Evolutionary conservation across 1,284 basidiomycete genomes (phyloP).

Genomic region (Uromyces viciae-fabae): DNA sequence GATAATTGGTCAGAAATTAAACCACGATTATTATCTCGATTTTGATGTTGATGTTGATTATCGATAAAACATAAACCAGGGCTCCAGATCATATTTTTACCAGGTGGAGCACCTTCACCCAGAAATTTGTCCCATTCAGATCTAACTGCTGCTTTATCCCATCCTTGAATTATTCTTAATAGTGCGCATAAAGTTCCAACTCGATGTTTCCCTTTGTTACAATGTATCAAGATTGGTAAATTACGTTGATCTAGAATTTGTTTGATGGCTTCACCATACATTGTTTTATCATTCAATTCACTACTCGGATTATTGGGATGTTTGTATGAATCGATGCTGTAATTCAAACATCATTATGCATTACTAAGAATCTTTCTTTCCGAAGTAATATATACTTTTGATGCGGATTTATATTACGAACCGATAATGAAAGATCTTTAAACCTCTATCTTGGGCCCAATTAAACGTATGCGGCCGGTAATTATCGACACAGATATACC

Average conservation of each 20-base stretch:
- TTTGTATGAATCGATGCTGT: slow-evolving; percentile 37
- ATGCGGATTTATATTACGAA: neutral
- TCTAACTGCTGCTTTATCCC: neutral
- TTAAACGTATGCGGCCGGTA: slow-evolving; percentile 41
- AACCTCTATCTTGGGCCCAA: slow-evolving; percentile 36
- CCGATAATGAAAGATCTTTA: slow-evolving; percentile 43
- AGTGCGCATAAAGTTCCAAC: slow-evolving; percentile 14
- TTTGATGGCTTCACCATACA: neutral
- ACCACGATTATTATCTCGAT: no score
- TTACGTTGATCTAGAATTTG: slow-evolving; percentile 31
- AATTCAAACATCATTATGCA: neutral
- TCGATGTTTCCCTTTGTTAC: slow-evolving; percentile 33
- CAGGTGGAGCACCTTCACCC: slow-evolving; percentile 33
- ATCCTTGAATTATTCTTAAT: slow-evolving; percentile 23
- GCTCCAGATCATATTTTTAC: slow-evolving; percentile 43
- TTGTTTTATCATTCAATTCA: neutral
- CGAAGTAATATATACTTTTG: neutral
- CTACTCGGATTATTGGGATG: neutral
- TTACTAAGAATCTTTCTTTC: neutral
- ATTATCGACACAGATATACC: slow-evolving; percentile 30
- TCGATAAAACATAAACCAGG: slow-evolving; percentile 7
- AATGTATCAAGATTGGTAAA: slow-evolving; percentile 38
- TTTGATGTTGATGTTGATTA: neutral
- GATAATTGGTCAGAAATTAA: neutral
- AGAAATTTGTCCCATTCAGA: slow-evolving; percentile 41